Evolutionary conservation across 352 stramenopile species (phyloP).

Genomic region (Globisporangium cederbergense): DNA sequence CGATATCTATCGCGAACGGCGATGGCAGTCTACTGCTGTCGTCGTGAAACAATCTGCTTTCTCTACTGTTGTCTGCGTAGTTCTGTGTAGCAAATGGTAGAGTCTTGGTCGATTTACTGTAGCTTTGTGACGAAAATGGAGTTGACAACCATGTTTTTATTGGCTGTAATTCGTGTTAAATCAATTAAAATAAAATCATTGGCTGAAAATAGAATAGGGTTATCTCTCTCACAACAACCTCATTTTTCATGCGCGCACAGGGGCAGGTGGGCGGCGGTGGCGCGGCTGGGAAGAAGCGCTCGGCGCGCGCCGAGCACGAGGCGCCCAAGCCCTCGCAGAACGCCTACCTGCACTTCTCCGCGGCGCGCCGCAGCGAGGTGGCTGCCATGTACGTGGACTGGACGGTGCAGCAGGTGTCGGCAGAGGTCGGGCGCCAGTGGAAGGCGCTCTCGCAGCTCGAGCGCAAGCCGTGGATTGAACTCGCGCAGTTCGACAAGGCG

Average conservation of each 20-base stretch:
- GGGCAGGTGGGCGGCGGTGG: background rate
- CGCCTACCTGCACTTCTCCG: constrained; percentile 53
- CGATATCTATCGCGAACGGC: too few relatives aligned
- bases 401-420: constrained; percentile 44
- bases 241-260: background rate
- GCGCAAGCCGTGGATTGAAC: constrained; percentile 45
- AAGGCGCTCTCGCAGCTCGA: constrained; percentile 36
- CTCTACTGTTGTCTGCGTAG: too few relatives aligned
- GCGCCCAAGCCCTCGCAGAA: constrained; percentile 28
- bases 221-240: background rate
- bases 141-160: too few relatives aligned
- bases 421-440: constrained; percentile 51
- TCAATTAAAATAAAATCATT: too few relatives aligned
- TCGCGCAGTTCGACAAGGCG: constrained; percentile 61
- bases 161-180: too few relatives aligned
- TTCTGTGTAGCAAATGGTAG: too few relatives aligned
- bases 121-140: too few relatives aligned
- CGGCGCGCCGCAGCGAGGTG: constrained; percentile 30
- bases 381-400: constrained; percentile 30
- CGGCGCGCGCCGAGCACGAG: constrained; percentile 4
- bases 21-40: too few relatives aligned
- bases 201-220: too few relatives aligned
- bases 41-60: too few relatives aligned
- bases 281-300: constrained; percentile 7
- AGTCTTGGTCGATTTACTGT: too few relatives aligned